Conservation (phyloP, 345 rosid genomes). For the Aegle marmelos region DNA sequence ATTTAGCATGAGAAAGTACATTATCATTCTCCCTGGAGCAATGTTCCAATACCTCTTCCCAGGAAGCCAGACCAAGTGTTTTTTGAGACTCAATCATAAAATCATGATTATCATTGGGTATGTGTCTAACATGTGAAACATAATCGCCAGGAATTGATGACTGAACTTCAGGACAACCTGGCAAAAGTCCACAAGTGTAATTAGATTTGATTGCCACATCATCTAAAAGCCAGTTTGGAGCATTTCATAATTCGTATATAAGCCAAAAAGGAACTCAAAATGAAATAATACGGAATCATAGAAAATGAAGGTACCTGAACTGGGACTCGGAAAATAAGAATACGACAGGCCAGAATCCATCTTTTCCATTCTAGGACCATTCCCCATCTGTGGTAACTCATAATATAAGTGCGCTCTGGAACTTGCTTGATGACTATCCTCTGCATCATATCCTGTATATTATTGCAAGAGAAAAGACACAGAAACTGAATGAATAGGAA, state of each 20-base stretch:
- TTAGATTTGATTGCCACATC: constrained; percentile 12
- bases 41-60: constrained; percentile 62
- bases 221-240: background rate
- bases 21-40: constrained; percentile 35
- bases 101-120: constrained; percentile 26
- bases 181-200: constrained; percentile 15
- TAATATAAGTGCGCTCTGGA: constrained; percentile 32
- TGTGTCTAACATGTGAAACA: constrained; percentile 34
- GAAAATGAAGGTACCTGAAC: constrained; percentile 29
- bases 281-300: background rate
- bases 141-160: constrained; percentile 33
- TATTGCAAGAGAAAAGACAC: constrained; percentile 15
- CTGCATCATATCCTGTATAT: constrained; percentile 43
- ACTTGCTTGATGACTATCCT: constrained; percentile 61
- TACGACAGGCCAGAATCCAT: constrained; percentile 24
- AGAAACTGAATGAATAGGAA: constrained; percentile 17
- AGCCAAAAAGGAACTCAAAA: background rate
- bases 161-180: constrained; percentile 37
- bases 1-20: constrained; percentile 31
- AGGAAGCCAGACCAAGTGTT: constrained; percentile 49
- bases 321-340: constrained; percentile 24
- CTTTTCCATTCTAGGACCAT: constrained; percentile 25
- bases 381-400: constrained; percentile 40
- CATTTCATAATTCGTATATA: background rate
- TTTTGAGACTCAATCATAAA: constrained; percentile 41